Percentiles rank a stretch among this genome's conserved stretches.
These are phyloP conservation scores for Nemania bipapillata DNA, from an alignment of 2,329 filamentous ascomycete species.

Conservation along the genomic window DNA sequence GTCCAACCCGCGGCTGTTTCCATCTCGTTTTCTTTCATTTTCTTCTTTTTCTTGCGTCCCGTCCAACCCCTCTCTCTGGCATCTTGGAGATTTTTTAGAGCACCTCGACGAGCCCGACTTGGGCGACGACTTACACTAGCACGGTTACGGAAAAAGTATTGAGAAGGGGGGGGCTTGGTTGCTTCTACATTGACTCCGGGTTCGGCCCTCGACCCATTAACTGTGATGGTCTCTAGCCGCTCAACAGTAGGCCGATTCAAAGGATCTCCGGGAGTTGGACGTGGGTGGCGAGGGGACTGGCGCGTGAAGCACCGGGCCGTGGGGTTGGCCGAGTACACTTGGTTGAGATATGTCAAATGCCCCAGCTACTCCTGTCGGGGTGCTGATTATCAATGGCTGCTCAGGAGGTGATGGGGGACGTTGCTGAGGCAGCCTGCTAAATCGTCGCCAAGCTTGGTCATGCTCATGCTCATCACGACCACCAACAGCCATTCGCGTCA, in stretches of 20 bases:
- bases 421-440: slow-evolving; percentile 43
- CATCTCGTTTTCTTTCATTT: slow-evolving; percentile 50
- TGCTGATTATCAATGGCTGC: slow-evolving; percentile 70
- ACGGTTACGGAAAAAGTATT: slow-evolving; percentile 56
- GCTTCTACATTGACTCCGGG: slow-evolving; percentile 22
- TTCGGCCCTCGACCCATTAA: slow-evolving; percentile 42
- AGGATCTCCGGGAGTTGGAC: slow-evolving; percentile 51
- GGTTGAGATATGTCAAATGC: slow-evolving; percentile 61
- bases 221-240: slow-evolving; percentile 67
- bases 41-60: slow-evolving; percentile 53
- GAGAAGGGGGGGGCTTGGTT: slow-evolving; percentile 40
- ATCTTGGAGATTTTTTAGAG: slow-evolving; percentile 70
- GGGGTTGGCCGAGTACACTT: slow-evolving; percentile 47
- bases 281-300: slow-evolving; percentile 65
- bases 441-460: slow-evolving; percentile 41
- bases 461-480: slow-evolving; percentile 47
- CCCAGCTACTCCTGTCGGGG: slow-evolving; percentile 65
- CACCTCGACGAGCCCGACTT: slow-evolving; percentile 69
- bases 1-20: slow-evolving; percentile 65
- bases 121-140: slow-evolving; percentile 60
- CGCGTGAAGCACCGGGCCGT: slow-evolving; percentile 62
- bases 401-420: slow-evolving; percentile 54
- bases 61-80: slow-evolving; percentile 69
- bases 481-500: slow-evolving; percentile 57
- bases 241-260: slow-evolving; percentile 61